Conservation (phyloP, 2,329 filamentous ascomycete species). For the Didymosphaeria variabile region DNA sequence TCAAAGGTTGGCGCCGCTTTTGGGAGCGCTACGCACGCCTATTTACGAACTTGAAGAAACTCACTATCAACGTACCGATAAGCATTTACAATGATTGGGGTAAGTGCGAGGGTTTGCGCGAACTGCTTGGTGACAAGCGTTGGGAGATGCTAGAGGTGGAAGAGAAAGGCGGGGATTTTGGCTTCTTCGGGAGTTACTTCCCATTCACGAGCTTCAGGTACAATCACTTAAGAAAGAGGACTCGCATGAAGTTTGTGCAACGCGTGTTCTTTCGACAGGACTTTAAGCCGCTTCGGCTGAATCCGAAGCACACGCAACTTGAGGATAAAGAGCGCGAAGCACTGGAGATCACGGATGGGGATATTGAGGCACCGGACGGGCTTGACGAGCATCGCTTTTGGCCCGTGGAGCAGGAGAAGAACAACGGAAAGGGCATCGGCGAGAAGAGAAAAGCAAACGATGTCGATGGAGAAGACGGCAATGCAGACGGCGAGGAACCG, state of each 20-base stretch:
- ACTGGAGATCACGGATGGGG: slow-evolving; percentile 32
- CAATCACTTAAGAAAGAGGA: slow-evolving; percentile 29
- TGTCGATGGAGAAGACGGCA: background rate
- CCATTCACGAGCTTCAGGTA: slow-evolving; percentile 29
- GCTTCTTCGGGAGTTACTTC: slow-evolving; percentile 30
- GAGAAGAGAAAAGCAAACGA: slow-evolving; percentile 23
- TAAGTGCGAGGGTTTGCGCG: slow-evolving; percentile 27
- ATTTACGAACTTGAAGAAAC: slow-evolving; percentile 48
- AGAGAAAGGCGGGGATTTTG: slow-evolving; percentile 27
- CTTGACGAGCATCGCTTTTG: slow-evolving; percentile 39
- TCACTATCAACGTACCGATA: slow-evolving; percentile 40
- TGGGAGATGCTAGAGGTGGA: slow-evolving; percentile 46
- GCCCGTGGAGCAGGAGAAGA: slow-evolving; percentile 18
- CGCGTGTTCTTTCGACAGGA: slow-evolving; percentile 46
- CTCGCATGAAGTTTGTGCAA: slow-evolving; percentile 41
- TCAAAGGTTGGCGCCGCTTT: slow-evolving; percentile 47
- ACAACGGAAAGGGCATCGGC: slow-evolving; percentile 11
- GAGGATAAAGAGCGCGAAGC: slow-evolving; percentile 34
- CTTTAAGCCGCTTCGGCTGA: slow-evolving; percentile 26
- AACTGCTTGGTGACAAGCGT: slow-evolving; percentile 33
- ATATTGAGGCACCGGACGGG: slow-evolving; percentile 24
- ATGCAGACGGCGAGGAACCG: slow-evolving; percentile 2
- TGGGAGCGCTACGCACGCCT: slow-evolving; percentile 46
- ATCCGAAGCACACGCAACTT: slow-evolving; percentile 8
- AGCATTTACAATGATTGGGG: slow-evolving; percentile 48